Evolutionary conservation across 148 eudicot genomes (phyloP), one percentile per base, ranked within the genome.

Genomic region (Arbutus unedo): DNA sequence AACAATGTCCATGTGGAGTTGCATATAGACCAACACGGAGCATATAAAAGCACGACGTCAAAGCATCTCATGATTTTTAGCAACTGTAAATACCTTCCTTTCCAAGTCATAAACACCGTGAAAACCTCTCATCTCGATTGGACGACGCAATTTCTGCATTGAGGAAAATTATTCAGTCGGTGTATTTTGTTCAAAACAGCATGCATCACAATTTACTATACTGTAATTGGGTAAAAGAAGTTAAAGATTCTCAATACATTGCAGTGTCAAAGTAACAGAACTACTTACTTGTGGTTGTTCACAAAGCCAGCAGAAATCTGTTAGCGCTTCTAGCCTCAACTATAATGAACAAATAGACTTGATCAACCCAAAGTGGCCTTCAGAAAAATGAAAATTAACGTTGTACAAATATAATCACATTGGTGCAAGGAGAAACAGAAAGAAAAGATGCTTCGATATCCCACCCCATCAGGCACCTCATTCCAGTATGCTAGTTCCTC

Each of bases 401-500:
- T 8, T 51, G 38, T 31, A 31, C 38, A 31, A 31, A 31, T 31
- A 31, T 31, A 31, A 31, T 31, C 38, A 31, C 1, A 31, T 31
- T 31, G 38, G 38, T 31, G 38, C 38, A 31, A 31, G 38, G 38
- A 38, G 64, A 25, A 64, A 64, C 19, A 18, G 10, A 23, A 48
- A 67, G 9, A 56, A 23, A 51, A 51, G 44, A 71, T 25, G 4
- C 57, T 45, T 72, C 43, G 19, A 25, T 74, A 67, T 48, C 81
- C 62, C 83, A 95, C 98, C 90, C 95, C 94, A 89, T 89, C 88
- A 68, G 96, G 94, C 49, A 95, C 89, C 83, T 90, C 92, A 70
- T 89, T 88, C 98, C 94, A 95, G 80, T 73, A 76, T 82, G 86
- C 85, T 79, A 95, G 88, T 88, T 95, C 98, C 77, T 93, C 93